Base-by-base conservation (phyloP, 441 rosid genomes). In the Rhodomyrtus psidioides region DNA sequence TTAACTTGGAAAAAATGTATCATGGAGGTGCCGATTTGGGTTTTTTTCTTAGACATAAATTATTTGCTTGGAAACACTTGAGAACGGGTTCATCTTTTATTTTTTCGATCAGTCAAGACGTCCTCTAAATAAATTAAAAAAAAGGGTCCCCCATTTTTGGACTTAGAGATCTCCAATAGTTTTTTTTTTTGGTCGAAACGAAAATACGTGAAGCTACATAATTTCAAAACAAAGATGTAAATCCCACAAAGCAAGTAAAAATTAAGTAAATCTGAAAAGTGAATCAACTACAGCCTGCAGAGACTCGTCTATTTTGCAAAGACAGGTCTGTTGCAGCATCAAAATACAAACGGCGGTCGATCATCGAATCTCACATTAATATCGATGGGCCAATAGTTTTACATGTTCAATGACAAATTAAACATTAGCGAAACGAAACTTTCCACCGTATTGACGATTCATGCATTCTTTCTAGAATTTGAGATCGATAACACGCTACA, bases 41-140 rank as follows among this genome's bases (percentile, higher is more conserved):
- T 16, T 16, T 30, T 27, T 27, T 27, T 8, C 30, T 0, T 0
- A 17, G 44, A 62, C 6, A 30, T 28, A 62, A 62, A 28, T 1
- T 30, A 62, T 8, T 0, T 9, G 0, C 17, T 17, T 1, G 44
- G 1, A 17, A 62, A 62, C 1, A 1, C 2, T 65, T 17, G 6
- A 17, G 0, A 28, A 27, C 6, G 17, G 1, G 42, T 16, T 16
- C 24, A 30, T 62, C 6, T 28, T 28, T 62, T 62, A 28, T 16
- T 60, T 28, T 62, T 60, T 0, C 4, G 0, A 30, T 30, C 30
- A 62, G 44, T 62, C 24, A 62, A 28, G 28, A 60, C 42, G 28
- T 34, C 13, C 34, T 34, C 34, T 34, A 34, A 34, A 34, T 34
- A 34, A 34, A 34, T 34, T 34, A 2, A 12, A 26, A 57, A 57